Evolutionary conservation across 2,329 filamentous ascomycete species (phyloP).

Genomic region (Podosphaera fusca): DNA sequence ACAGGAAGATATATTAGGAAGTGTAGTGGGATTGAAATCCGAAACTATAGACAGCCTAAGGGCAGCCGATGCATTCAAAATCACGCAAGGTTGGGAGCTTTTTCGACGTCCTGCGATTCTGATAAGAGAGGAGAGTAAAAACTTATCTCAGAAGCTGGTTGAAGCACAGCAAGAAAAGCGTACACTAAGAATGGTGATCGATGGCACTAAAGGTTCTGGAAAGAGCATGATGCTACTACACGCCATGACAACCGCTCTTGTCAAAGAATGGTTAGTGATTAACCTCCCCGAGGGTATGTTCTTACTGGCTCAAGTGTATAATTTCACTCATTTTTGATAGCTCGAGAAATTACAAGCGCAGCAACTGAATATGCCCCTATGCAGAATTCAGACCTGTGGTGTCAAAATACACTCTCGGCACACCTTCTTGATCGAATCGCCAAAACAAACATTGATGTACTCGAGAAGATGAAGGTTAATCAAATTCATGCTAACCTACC

Average conservation of each 20-base stretch:
- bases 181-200: slow-evolving; percentile 41
- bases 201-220: slow-evolving; percentile 50
- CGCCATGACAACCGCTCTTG: slow-evolving; percentile 55
- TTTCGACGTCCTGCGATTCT: slow-evolving; percentile 66
- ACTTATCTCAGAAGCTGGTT: slow-evolving; percentile 41
- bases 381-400: slow-evolving; percentile 39
- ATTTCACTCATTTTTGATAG: slow-evolving; percentile 21
- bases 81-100: slow-evolving; percentile 65
- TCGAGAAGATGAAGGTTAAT: slow-evolving; percentile 28
- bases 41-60: slow-evolving; percentile 56
- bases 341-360: slow-evolving; percentile 58
- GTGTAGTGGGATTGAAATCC: slow-evolving; percentile 46
- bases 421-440: slow-evolving; percentile 49
- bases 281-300: slow-evolving; percentile 65
- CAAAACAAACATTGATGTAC: slow-evolving; percentile 45
- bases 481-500: slow-evolving; percentile 30
- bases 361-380: slow-evolving; percentile 60
- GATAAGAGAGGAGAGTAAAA: slow-evolving; percentile 54
- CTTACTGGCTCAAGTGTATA: background rate
- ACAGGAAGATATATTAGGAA: slow-evolving; percentile 24
- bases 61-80: slow-evolving; percentile 74
- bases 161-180: slow-evolving; percentile 28
- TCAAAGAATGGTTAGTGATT: slow-evolving; percentile 74
- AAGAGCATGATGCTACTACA: slow-evolving; percentile 78
- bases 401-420: slow-evolving; percentile 57